Conservation (phyloP, 2,329 filamentous ascomycete species). For the Talaromyces sp. region DNA sequence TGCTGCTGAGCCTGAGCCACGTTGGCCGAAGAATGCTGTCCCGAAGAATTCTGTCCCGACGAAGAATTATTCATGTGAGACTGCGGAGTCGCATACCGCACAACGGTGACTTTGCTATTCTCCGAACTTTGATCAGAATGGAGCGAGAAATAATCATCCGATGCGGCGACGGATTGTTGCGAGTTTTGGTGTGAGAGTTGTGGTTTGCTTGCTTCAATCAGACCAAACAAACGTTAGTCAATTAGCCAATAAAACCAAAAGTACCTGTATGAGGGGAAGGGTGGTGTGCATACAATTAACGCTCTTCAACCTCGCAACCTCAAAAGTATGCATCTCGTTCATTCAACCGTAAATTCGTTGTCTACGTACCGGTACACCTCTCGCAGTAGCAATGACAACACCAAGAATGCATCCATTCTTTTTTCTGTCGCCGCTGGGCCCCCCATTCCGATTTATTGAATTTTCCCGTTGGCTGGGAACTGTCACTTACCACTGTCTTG, state of each 20-base stretch:
- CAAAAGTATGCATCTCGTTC: constrained; percentile 30
- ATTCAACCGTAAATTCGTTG: not conserved
- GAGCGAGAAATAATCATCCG: constrained; percentile 52
- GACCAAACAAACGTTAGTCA: too few species aligned
- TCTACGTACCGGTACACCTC: not conserved
- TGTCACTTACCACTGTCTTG: constrained; percentile 8
- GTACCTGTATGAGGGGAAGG: constrained; percentile 5
- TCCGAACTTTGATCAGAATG: constrained; percentile 39
- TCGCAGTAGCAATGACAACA: constrained; percentile 13
- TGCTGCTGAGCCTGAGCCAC: constrained; percentile 22
- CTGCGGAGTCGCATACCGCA: constrained; percentile 47
- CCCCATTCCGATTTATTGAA: constrained; percentile 5
- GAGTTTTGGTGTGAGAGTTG: constrained; percentile 45
- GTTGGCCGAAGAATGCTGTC: constrained; percentile 28
- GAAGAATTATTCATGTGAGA: constrained; percentile 34
- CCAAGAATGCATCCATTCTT: constrained; percentile 14
- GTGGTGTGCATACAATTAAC: constrained; percentile 40
- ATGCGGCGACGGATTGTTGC: constrained; percentile 49
- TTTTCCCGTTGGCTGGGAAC: not conserved
- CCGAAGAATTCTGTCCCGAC: constrained; percentile 31
- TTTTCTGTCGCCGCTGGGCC: not conserved
- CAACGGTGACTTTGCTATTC: constrained; percentile 39
- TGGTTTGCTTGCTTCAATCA: constrained; percentile 42
- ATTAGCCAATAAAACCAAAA: constrained; percentile 16
- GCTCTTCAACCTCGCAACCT: constrained; percentile 34